Evolutionary conservation across 73 alveolate species (phyloP).

Genomic region (Paramecium primaurelia): DNA sequence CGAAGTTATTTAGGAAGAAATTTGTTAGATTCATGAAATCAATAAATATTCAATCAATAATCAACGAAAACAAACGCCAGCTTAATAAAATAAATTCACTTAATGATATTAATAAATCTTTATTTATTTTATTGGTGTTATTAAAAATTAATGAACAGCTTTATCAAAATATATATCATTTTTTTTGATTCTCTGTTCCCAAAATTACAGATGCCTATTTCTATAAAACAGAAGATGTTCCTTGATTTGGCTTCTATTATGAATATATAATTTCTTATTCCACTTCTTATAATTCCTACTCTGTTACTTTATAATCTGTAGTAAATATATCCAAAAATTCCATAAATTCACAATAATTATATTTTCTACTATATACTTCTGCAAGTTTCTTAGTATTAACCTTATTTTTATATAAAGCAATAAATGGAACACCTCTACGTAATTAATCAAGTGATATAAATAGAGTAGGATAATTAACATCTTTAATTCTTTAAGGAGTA

Average conservation of each 20-base stretch:
- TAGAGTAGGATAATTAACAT: neutral
- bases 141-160: neutral
- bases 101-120: neutral
- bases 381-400: conserved; percentile 18
- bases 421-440: neutral
- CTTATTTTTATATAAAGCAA: conserved; percentile 41
- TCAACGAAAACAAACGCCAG: neutral
- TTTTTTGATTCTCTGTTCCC: neutral
- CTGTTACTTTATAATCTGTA: conserved; percentile 22
- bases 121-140: neutral
- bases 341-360: conserved; percentile 34
- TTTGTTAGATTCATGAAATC: neutral
- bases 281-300: neutral
- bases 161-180: neutral
- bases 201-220: neutral
- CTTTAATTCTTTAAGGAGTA: neutral
- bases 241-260: neutral
- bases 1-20: conserved; percentile 14
- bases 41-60: neutral
- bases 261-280: neutral
- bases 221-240: neutral
- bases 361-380: neutral
- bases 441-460: neutral
- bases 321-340: conserved; percentile 39
- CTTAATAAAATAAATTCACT: neutral